Evolutionary conservation across 768 basidiomycete species (phyloP).

Genomic region (Crassisporium funariophilum): DNA sequence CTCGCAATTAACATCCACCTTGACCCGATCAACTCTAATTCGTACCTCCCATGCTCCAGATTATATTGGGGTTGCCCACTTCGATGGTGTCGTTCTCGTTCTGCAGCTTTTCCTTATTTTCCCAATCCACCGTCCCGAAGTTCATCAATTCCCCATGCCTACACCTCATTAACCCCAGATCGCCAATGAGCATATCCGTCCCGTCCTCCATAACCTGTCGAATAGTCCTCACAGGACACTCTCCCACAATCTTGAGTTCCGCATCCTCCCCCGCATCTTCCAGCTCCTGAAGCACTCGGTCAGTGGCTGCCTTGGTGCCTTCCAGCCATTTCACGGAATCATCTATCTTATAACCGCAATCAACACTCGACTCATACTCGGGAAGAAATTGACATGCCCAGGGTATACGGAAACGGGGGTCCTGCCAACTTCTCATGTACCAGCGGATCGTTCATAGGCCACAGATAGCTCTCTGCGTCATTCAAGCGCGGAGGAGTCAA

Average conservation of each 20-base stretch:
- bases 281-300: conserved; percentile 30
- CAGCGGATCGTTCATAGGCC: conserved; percentile 46
- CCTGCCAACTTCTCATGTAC: conserved; percentile 46
- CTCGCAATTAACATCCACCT: not conserved
- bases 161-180: conserved; percentile 37
- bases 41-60: conserved; percentile 35
- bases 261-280: conserved; percentile 22
- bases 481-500: conserved; percentile 52
- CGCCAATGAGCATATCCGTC: conserved; percentile 52
- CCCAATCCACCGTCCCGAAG: conserved; percentile 33
- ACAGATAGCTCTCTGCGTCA: conserved; percentile 38
- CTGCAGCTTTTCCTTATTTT: conserved; percentile 33
- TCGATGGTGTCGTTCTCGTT: conserved; percentile 41
- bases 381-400: conserved; percentile 20
- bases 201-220: conserved; percentile 57
- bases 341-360: conserved; percentile 17
- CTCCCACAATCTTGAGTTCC: conserved; percentile 33
- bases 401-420: conserved; percentile 54
- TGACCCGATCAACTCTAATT: not conserved
- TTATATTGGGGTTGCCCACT: conserved; percentile 52
- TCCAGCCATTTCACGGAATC: conserved; percentile 27
- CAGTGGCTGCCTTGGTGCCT: conserved; percentile 23
- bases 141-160: conserved; percentile 30
- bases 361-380: not conserved
- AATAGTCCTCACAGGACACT: conserved; percentile 50